Base-by-base conservation (phyloP, 805 yeast species). In the Lipomyces mesembrius region DNA sequence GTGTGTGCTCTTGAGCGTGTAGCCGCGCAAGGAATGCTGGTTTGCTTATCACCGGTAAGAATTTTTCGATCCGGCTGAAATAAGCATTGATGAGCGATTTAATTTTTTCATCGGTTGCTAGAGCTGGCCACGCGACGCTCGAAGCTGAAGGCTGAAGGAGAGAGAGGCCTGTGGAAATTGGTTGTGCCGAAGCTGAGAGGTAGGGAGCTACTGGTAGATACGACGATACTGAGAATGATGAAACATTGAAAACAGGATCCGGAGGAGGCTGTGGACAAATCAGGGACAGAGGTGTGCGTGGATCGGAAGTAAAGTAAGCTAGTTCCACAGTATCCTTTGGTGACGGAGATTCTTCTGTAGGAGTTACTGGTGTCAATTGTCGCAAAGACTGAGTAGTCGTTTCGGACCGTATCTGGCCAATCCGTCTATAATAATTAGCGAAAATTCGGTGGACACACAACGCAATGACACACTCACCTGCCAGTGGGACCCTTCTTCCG, bases 401-500 rank as follows among this genome's bases (percentile, higher is more conserved):
- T 34, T 54, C 57, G 49, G 55, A 12, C 11, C 55, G 55, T 52
- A 52, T 11, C 29, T 11, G 55, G 34, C 55, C 55, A 29, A 52
- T 52, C 11, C 55, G 32, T 29, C 55, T 52, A 22, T 1, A 14
- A 14, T 17, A 52, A 3, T 32, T n/a, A 22, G 35, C 14, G 59
- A 25, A 27, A 22, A 7, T 22, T 56, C 4, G 6, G n/a, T 11
- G 43, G 55, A 29, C 29, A 29, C 59, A 12, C 29, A 55, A 11
- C 17, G 58, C 6, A 17, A 32, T 3, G 49, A 11, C 20, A 25
- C n/a, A 52, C 59, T 35, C 20, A 56, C 59, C 32, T 56, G 27
- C 59, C 59, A 17, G 20, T 56, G 11, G 43, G 59, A 5, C 59
- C 59, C 20, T 39, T 56, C 49, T 56, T 56, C 27, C 59, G 59